Evolutionary conservation across 768 basidiomycete species (phyloP).

Genomic region (Mycena leptocephala): DNA sequence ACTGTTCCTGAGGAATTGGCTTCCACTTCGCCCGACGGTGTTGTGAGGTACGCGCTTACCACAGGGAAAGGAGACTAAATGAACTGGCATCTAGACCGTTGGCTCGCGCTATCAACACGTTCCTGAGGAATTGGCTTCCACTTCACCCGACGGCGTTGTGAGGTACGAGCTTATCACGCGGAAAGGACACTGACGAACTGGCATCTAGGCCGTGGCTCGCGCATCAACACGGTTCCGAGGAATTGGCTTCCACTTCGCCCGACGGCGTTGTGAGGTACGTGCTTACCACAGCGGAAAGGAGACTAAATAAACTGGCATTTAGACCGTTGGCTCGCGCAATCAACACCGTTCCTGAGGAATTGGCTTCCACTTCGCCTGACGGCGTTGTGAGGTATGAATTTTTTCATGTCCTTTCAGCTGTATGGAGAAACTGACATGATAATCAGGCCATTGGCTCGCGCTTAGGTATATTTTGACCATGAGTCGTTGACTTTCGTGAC

Average conservation of each 20-base stretch:
- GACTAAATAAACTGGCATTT: too few species aligned
- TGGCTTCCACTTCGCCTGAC: slow-evolving; percentile 42
- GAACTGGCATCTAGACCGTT: too few species aligned
- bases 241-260: slow-evolving; percentile 44
- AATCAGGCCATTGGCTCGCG: too few species aligned
- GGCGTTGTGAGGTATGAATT: slow-evolving; percentile 44
- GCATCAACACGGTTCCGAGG: slow-evolving; percentile 39
- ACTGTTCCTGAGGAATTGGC: slow-evolving; percentile 44
- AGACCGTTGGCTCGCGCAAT: slow-evolving; percentile 46
- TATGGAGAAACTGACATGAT: too few species aligned
- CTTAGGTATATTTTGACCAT: too few species aligned
- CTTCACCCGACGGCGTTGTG: slow-evolving; percentile 42
- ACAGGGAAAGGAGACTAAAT: too few species aligned
- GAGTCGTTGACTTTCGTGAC: too few species aligned
- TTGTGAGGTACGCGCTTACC: too few species aligned
- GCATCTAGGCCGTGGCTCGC: slow-evolving; percentile 45
- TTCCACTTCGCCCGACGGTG: slow-evolving; percentile 52
- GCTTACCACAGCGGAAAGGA: too few species aligned
- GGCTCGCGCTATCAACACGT: slow-evolving; percentile 43
- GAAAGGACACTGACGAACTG: too few species aligned
- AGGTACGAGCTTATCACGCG: too few species aligned
- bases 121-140: slow-evolving; percentile 39
- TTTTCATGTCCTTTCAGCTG: too few species aligned
- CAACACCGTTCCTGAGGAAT: slow-evolving; percentile 42
- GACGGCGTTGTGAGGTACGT: slow-evolving; percentile 42